Percentiles rank a stretch among this genome's conserved stretches.
Conservation (phyloP, 495 filamentous ascomycete species). For the Aspergillus kassunensis region DNA sequence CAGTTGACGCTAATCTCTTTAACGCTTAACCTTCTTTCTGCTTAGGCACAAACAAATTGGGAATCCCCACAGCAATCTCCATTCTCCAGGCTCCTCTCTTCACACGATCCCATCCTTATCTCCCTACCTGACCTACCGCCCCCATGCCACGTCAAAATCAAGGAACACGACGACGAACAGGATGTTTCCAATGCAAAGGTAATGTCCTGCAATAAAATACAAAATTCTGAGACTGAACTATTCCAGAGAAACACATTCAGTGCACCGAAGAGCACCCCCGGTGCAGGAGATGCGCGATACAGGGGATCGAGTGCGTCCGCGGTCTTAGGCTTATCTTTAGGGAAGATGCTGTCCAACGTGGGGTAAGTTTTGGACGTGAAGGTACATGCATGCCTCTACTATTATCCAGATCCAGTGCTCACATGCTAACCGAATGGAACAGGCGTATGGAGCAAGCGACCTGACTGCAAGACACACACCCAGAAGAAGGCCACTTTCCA, state of each 20-base stretch:
- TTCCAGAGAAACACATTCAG: constrained; percentile 17
- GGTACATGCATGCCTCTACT: constrained; percentile 5
- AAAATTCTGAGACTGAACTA: neutral
- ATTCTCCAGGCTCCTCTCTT: too few relatives aligned
- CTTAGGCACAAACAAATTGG: too few relatives aligned
- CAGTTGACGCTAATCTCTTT: too few relatives aligned
- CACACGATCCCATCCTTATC: neutral
- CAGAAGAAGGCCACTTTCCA: constrained; percentile 3
- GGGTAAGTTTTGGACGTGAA: constrained; percentile 17
- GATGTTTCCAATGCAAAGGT: constrained; percentile 22
- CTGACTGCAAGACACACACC: neutral
- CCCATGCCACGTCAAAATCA: constrained; percentile 6
- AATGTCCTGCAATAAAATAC: neutral
- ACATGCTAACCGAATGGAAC: neutral
- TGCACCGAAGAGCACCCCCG: constrained; percentile 19
- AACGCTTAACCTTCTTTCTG: too few relatives aligned
- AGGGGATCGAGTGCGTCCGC: constrained; percentile 10
- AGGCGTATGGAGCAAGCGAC: neutral
- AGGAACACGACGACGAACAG: constrained; percentile 18
- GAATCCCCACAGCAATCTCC: too few relatives aligned
- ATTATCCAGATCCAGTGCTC: neutral
- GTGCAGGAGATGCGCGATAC: constrained; percentile 15
- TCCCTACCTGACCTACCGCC: neutral
- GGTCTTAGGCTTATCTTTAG: constrained; percentile 17
- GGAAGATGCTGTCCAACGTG: constrained; percentile 22